Evolutionary conservation across 1,284 basidiomycete genomes (phyloP), one percentile per base, ranked within the genome.

Genomic region (Malassezia caprae): DNA sequence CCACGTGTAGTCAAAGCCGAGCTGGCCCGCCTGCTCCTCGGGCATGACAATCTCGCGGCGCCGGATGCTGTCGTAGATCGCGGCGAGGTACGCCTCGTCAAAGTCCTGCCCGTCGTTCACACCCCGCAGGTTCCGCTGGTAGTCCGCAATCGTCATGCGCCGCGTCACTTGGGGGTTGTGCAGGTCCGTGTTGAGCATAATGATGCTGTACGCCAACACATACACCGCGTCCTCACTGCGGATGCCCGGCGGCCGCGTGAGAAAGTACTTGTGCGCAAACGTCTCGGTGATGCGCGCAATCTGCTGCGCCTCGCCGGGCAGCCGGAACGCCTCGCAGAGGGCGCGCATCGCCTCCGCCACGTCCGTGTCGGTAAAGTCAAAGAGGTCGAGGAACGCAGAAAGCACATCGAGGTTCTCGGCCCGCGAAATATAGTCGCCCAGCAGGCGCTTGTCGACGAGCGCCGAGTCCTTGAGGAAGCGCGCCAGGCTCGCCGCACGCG

Each of bases 1-100:
- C 94, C 94, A 99, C 6, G 93, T 89, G 72, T 94, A 96, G 68
- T 98, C 94, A 73, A 99, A 99, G 1, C 94, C 94, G 34, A 94
- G 82, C 75, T 91, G 89, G 1, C 94, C 94, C 4, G 84, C 87
- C 70, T 98, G 94, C 72, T 99, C 94, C 76, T 98, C 91, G 0
- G 94, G 93, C 84, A 98, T 87, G 47, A 98, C 82, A 59, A 98
- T 96, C 77, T 99, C 94, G 43, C 84, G 81, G 76, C 88, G 91
- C 44, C 88, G 84, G 68, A 99, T 93, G 4, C 86, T 89, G 62
- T 96, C 90, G 68, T 93, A 98, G 56, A 96, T 88, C 34, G 80
- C 62, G 67, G 90, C 88, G 64, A 96, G 78, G 73, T 88, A 94
- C 59, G 89, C 88, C 0, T 82, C 76, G 17, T 85, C 82, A 72